phyloP scores from a whole-genome alignment of 805 yeast species.

The Kodamaea kaohsiungensis region DNA sequence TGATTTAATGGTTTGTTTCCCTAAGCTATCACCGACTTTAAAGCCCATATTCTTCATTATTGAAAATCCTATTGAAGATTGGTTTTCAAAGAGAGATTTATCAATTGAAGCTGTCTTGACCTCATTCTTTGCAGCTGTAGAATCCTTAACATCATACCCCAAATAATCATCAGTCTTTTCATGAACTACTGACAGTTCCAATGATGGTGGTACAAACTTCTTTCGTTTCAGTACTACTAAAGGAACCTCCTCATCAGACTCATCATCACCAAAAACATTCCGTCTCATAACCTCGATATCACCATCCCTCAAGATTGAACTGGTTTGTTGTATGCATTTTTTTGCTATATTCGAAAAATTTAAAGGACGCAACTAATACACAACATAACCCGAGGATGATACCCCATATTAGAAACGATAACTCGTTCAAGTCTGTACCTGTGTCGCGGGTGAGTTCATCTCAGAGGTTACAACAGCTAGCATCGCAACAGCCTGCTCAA shows the following conservation, averaged over 20 bases:
- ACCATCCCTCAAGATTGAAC: neutral
- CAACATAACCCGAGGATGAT: constrained; percentile 19
- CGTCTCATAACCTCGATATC: constrained; percentile 3
- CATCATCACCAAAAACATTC: constrained; percentile 13
- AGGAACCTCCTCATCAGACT: constrained; percentile 22
- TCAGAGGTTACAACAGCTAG: constrained; percentile 28
- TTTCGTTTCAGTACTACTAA: constrained; percentile 24
- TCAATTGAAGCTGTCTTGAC: neutral
- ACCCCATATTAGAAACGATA: constrained; percentile 29
- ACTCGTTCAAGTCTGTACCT: constrained; percentile 32
- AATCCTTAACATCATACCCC: neutral
- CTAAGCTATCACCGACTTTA: constrained; percentile 47
- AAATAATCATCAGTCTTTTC: constrained; percentile 1
- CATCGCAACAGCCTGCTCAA: constrained; percentile 20
- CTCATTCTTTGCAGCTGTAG: neutral
- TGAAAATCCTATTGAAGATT: constrained; percentile 44
- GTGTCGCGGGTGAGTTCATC: constrained; percentile 39
- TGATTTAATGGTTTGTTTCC: constrained; percentile 20
- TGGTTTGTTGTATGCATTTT: neutral
- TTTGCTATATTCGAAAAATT: neutral
- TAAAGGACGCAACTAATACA: neutral
- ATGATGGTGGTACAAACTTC: constrained; percentile 4
- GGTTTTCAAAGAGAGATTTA: constrained; percentile 9
- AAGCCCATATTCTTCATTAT: constrained; percentile 66
- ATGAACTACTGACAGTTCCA: neutral